Conservation (phyloP, 495 filamentous ascomycete species). For the Tuber melanosporum region DNA sequence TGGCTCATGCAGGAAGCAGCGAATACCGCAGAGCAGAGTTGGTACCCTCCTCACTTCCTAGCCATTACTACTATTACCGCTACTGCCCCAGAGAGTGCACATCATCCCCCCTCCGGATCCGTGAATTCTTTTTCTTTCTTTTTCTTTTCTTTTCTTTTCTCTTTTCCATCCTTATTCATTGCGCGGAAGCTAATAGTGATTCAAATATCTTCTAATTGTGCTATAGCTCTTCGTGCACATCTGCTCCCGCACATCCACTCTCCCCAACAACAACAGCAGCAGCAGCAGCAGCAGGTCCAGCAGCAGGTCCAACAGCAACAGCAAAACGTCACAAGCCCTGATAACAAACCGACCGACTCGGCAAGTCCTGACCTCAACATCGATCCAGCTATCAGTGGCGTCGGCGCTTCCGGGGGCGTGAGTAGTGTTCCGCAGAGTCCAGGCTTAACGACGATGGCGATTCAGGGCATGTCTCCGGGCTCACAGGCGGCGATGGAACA, state of each 20-base stretch:
- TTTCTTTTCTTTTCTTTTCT: background rate
- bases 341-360: conserved; percentile 25
- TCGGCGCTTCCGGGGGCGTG: conserved; percentile 35
- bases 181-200: background rate
- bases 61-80: background rate
- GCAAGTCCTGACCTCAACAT: conserved; percentile 39
- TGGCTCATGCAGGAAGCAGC: conserved; percentile 36
- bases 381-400: conserved; percentile 39
- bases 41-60: conserved; percentile 33
- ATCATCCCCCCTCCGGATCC: background rate
- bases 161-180: background rate
- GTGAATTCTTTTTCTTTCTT: background rate
- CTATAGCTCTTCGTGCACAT: conserved; percentile 39
- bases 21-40: conserved; percentile 41
- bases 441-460: conserved; percentile 28
- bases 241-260: conserved; percentile 35
- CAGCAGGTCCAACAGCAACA: conserved; percentile 14
- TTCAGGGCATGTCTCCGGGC: conserved; percentile 30
- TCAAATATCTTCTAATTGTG: conserved; percentile 1
- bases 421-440: conserved; percentile 44
- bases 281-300: conserved; percentile 9
- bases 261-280: conserved; percentile 14
- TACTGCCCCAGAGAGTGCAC: background rate
- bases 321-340: conserved; percentile 21
- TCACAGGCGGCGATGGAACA: conserved; percentile 31